phyloP scores from a whole-genome alignment of 139 green algal genomes.

The Parachlorella kessleri region DNA sequence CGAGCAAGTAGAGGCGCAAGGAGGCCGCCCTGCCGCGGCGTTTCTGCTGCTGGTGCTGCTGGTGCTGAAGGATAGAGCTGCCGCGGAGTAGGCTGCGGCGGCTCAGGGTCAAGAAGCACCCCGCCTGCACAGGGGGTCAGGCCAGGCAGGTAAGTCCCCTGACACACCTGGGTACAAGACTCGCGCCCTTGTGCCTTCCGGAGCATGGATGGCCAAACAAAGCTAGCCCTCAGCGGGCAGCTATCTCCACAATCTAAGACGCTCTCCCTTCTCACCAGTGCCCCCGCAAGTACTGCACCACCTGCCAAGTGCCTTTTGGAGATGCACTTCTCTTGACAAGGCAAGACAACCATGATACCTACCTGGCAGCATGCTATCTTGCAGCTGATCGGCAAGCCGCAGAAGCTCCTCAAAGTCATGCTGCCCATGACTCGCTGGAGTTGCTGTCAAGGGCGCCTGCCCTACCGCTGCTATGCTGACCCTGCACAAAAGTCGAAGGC shows the following conservation, averaged over 20 bases:
- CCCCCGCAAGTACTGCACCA: too few species aligned
- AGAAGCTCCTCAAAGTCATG: slow-evolving; percentile 31
- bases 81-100: neutral
- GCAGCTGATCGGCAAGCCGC: slow-evolving; percentile 34
- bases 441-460: neutral
- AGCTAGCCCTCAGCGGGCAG: neutral
- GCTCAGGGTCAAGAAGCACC: slow-evolving; percentile 12
- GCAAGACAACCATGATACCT: neutral
- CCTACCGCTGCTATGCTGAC: neutral
- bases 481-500: neutral
- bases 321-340: too few species aligned
- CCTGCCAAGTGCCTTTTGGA: too few species aligned
- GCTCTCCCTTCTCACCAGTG: too few species aligned
- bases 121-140: neutral
- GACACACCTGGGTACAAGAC: too few species aligned
- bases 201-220: neutral
- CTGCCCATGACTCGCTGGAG: slow-evolving; percentile 8
- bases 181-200: too few species aligned
- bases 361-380: slow-evolving; percentile 28
- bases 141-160: neutral
- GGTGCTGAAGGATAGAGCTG: neutral
- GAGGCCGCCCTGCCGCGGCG: neutral
- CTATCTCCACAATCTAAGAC: too few species aligned
- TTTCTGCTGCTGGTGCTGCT: slow-evolving; percentile 5
- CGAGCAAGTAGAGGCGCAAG: neutral